These are phyloP conservation scores for Chaetomium fimeti DNA, from an alignment of 495 filamentous ascomycete genomes.

Conservation along the genomic window DNA sequence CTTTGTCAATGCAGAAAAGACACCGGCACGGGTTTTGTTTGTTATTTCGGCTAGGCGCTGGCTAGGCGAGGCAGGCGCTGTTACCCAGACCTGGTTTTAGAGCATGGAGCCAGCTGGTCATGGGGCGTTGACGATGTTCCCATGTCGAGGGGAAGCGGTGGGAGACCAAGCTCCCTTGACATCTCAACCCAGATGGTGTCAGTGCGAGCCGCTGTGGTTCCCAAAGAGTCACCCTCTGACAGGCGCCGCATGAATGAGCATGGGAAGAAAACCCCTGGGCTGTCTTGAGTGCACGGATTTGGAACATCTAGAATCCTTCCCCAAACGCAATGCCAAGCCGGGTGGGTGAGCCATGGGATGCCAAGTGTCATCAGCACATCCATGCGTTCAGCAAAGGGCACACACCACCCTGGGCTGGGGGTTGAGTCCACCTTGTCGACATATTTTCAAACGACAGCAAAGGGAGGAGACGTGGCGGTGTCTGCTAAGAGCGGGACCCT, in stretches of 20 bases:
- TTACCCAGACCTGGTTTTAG: conserved; percentile 3
- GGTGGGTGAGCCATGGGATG: conserved; percentile 16
- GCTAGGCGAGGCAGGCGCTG: not conserved
- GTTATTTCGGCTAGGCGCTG: conserved; percentile 11
- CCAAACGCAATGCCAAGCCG: conserved; percentile 21
- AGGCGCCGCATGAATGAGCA: conserved; percentile 34
- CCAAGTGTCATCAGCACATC: conserved; percentile 10
- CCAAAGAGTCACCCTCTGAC: not conserved
- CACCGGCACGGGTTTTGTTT: conserved; percentile 12
- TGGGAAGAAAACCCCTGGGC: conserved; percentile 24
- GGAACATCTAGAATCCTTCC: conserved; percentile 39
- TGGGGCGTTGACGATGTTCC: conserved; percentile 1
- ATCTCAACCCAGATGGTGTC: conserved; percentile 17
- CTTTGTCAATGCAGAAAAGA: conserved; percentile 21
- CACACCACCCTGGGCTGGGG: not conserved
- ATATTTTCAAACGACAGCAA: not conserved
- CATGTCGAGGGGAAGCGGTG: conserved; percentile 4
- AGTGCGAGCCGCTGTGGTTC: conserved; percentile 10
- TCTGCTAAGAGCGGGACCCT: not conserved
- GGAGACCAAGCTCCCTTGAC: not conserved
- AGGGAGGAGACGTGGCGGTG: not conserved
- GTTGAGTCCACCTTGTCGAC: not conserved
- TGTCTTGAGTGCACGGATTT: conserved; percentile 35
- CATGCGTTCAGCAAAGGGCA: conserved; percentile 3
- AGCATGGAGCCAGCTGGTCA: not conserved